These are phyloP conservation scores for Mycosphaerella arachidis DNA, from an alignment of 2,329 filamentous ascomycete genomes.

Conservation along the genomic window DNA sequence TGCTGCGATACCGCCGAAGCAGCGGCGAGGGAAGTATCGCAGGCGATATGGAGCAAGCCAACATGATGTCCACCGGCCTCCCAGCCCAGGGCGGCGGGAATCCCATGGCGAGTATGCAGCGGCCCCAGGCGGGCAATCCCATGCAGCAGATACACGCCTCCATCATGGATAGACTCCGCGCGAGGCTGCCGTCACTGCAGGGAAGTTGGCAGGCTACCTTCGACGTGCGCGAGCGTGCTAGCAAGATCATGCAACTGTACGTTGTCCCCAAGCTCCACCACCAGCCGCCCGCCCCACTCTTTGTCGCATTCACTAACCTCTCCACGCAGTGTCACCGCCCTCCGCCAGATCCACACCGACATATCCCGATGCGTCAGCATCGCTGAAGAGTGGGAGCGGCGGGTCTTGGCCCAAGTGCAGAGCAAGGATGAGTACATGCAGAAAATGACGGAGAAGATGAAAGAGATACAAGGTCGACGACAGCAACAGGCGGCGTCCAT, in stretches of 20 bases:
- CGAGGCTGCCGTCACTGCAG: conserved; percentile 16
- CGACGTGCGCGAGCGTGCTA: conserved; percentile 26
- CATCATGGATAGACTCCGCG: conserved; percentile 25
- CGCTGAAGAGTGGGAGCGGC: conserved; percentile 26
- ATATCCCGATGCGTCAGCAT: conserved; percentile 23
- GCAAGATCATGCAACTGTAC: conserved; percentile 32
- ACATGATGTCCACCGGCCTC: conserved; percentile 18
- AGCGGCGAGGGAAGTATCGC: background rate
- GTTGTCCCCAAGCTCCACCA: conserved; percentile 9
- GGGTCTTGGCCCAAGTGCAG: conserved; percentile 20
- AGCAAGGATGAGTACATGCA: conserved; percentile 28
- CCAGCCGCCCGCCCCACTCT: conserved; percentile 2
- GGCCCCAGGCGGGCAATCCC: conserved; percentile 25
- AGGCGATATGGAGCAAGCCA: conserved; percentile 11
- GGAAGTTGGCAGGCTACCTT: conserved; percentile 33
- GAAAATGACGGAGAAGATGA: conserved; percentile 25
- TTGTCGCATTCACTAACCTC: conserved; percentile 4
- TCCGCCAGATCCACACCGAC: conserved; percentile 21
- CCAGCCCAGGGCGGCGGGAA: conserved; percentile 4
- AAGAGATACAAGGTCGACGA: conserved; percentile 25
- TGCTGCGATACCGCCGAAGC: background rate
- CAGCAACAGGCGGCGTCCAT: conserved; percentile 14
- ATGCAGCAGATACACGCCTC: conserved; percentile 26
- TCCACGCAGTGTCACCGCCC: conserved; percentile 20
- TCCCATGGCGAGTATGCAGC: conserved; percentile 25